Percentiles rank a stretch among this genome's conserved stretches.
These are phyloP conservation scores for Pestalotiopsis sp. DNA, from an alignment of 2,329 filamentous ascomycete genomes.

Conservation along the genomic window DNA sequence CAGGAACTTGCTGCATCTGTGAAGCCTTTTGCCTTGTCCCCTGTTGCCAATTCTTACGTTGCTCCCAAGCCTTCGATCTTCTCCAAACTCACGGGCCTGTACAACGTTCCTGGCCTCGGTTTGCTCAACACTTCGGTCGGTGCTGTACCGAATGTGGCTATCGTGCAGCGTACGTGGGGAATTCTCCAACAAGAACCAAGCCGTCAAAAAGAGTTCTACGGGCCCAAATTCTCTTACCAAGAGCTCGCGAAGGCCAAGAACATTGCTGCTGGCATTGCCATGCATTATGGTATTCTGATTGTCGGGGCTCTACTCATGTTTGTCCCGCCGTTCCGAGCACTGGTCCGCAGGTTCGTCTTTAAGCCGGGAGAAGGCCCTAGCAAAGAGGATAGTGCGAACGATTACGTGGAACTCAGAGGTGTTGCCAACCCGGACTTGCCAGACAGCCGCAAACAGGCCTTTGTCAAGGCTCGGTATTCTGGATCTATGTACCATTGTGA, in stretches of 20 bases:
- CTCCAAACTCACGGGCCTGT: constrained; percentile 52
- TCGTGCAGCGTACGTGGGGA: constrained; percentile 67
- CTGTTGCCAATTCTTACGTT: constrained; percentile 47
- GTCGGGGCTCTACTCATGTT: constrained; percentile 46
- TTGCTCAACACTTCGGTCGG: constrained; percentile 57
- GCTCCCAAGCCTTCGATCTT: constrained; percentile 38
- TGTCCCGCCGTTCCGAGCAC: constrained; percentile 45
- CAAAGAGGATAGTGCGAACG: constrained; percentile 55
- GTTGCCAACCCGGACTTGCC: constrained; percentile 62
- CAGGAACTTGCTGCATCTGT: constrained; percentile 48
- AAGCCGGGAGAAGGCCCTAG: constrained; percentile 59
- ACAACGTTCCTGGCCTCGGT: constrained; percentile 54
- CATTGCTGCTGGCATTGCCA: constrained; percentile 48
- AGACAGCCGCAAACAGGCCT: constrained; percentile 49
- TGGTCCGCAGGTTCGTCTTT: constrained; percentile 47
- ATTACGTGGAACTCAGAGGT: constrained; percentile 66
- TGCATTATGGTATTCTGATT: constrained; percentile 52
- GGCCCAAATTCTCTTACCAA: constrained; percentile 61
- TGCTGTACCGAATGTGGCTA: constrained; percentile 51
- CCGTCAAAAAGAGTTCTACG: constrained; percentile 54
- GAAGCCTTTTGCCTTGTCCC: constrained; percentile 60
- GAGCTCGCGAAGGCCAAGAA: constrained; percentile 57
- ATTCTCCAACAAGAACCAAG: constrained; percentile 50
- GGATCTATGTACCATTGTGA: constrained; percentile 69
- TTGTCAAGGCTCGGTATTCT: constrained; percentile 55